A percentile compares a stretch with the other conserved stretches of the same genome.
Conservation (phyloP, 441 rosid species). For the Gossypium trilobum region DNA sequence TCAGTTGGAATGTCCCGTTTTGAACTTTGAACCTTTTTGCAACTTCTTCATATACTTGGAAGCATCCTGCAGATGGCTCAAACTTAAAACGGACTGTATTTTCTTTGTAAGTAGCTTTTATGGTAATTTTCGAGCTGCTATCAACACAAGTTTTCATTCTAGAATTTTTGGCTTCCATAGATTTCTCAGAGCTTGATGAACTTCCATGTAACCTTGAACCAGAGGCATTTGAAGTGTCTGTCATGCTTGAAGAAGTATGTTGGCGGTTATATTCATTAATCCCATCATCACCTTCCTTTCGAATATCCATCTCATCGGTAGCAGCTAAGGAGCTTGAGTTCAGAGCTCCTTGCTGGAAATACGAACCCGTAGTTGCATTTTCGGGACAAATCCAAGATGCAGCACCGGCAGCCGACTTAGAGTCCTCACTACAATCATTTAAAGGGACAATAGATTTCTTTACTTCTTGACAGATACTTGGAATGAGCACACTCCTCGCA, state of each 20-base stretch:
- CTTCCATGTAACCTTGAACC: slow-evolving; percentile 42
- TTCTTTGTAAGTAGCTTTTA: slow-evolving; percentile 69
- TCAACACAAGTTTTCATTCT: slow-evolving; percentile 27
- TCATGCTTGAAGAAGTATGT: slow-evolving; percentile 44
- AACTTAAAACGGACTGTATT: slow-evolving; percentile 71
- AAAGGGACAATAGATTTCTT: slow-evolving; percentile 16
- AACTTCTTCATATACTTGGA: slow-evolving; percentile 68
- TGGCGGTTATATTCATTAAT: slow-evolving; percentile 35
- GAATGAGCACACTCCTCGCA: slow-evolving; percentile 15
- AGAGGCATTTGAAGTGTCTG: slow-evolving; percentile 54
- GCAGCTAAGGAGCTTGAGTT: slow-evolving; percentile 36
- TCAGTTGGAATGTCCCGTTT: slow-evolving; percentile 60
- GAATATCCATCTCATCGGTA: slow-evolving; percentile 30
- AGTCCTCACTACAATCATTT: slow-evolving; percentile 28
- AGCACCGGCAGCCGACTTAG: slow-evolving; percentile 23
- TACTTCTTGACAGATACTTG: slow-evolving; percentile 13
- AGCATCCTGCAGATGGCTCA: slow-evolving; percentile 51
- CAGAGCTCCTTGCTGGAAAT: slow-evolving; percentile 13
- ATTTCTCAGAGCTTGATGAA: slow-evolving; percentile 47
- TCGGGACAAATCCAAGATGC: slow-evolving; percentile 23
- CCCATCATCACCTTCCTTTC: slow-evolving; percentile 28
- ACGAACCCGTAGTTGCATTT: slow-evolving; percentile 19
- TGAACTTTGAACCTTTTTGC: slow-evolving; percentile 61
- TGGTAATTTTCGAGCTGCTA: slow-evolving; percentile 37
- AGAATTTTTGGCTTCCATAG: slow-evolving; percentile 34